Conservation (phyloP, 2,329 filamentous ascomycete genomes). For the Aspergillus proliferans region DNA sequence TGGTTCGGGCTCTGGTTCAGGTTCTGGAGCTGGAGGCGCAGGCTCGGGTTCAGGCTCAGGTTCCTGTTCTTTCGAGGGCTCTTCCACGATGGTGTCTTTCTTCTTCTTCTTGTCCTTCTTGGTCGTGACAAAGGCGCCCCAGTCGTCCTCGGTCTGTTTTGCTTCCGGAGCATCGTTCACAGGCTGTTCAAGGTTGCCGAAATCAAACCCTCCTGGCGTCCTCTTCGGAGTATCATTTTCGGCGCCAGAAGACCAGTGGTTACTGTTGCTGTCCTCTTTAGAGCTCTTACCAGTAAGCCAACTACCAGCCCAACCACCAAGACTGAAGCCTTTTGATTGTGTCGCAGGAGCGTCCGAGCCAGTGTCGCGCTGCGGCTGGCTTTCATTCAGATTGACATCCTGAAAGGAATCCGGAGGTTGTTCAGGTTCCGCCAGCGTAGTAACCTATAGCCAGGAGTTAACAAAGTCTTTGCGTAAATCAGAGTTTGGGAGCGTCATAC, state of each 20-base stretch:
- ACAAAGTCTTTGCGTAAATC: background rate
- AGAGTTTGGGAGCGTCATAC: constrained; percentile 27
- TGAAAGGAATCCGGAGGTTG: constrained; percentile 53
- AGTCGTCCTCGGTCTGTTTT: constrained; percentile 31
- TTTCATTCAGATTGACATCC: constrained; percentile 61
- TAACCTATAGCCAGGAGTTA: constrained; percentile 3
- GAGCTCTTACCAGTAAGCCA: constrained; percentile 51
- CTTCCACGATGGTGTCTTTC: constrained; percentile 26
- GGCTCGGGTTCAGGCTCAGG: constrained; percentile 7
- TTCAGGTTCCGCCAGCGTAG: constrained; percentile 20
- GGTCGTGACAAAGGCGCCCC: constrained; percentile 29
- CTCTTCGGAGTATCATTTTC: constrained; percentile 16
- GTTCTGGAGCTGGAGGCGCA: constrained; percentile 11
- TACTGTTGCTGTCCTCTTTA: constrained; percentile 35
- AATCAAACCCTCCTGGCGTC: constrained; percentile 34
- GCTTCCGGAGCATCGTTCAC: constrained; percentile 40
- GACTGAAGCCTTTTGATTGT: constrained; percentile 34
- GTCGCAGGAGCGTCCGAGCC: constrained; percentile 42
- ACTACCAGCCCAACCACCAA: constrained; percentile 56
- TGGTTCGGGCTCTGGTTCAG: constrained; percentile 17
- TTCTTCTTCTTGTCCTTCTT: constrained; percentile 45
- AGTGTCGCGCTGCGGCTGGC: constrained; percentile 52
- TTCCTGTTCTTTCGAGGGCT: constrained; percentile 15
- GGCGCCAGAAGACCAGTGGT: constrained; percentile 35
- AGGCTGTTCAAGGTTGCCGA: constrained; percentile 34